These are phyloP conservation scores for Kurtzmaniella natalensis DNA, from an alignment of 1,139 yeast species.

Conservation along the genomic window DNA sequence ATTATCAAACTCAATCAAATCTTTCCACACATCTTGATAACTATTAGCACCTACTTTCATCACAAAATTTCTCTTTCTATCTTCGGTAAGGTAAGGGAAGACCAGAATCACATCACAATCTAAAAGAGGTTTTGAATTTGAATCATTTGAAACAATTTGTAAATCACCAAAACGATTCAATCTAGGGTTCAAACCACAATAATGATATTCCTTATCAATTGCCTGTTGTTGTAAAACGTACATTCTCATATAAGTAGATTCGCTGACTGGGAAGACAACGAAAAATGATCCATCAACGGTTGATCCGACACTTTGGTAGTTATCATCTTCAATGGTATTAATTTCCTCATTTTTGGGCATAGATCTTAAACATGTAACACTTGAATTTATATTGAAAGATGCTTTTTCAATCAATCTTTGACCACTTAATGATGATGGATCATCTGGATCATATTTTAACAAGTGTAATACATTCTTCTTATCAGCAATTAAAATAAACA, in stretches of 20 bases:
- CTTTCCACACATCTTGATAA: slow-evolving; percentile 62
- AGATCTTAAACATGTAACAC: slow-evolving; percentile 55
- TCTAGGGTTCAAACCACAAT: slow-evolving; percentile 79
- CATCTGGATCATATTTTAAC: slow-evolving; percentile 89
- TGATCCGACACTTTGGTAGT: slow-evolving; percentile 62
- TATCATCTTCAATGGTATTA: slow-evolving; percentile 16
- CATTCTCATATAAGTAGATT: slow-evolving; percentile 71
- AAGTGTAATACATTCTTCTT: slow-evolving; percentile 66
- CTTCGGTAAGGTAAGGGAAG: slow-evolving; percentile 54
- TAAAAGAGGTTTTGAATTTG: slow-evolving; percentile 51
- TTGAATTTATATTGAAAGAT: slow-evolving; percentile 64
- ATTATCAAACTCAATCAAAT: slow-evolving; percentile 52
- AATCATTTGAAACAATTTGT: slow-evolving; percentile 28
- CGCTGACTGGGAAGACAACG: slow-evolving; percentile 71
- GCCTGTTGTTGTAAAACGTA: slow-evolving; percentile 86
- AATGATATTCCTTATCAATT: slow-evolving; percentile 67
- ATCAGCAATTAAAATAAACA: slow-evolving; percentile 69
- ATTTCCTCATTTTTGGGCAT: slow-evolving; percentile 42
- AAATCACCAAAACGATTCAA: slow-evolving; percentile 59
- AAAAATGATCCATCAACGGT: slow-evolving; percentile 77
- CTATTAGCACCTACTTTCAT: slow-evolving; percentile 53
- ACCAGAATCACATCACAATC: slow-evolving; percentile 54
- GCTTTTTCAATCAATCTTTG: slow-evolving; percentile 67
- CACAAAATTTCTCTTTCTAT: slow-evolving; percentile 49
- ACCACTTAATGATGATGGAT: slow-evolving; percentile 77